phyloP scores from a whole-genome alignment of 495 filamentous ascomycete genomes.

The Zalerion maritima region DNA sequence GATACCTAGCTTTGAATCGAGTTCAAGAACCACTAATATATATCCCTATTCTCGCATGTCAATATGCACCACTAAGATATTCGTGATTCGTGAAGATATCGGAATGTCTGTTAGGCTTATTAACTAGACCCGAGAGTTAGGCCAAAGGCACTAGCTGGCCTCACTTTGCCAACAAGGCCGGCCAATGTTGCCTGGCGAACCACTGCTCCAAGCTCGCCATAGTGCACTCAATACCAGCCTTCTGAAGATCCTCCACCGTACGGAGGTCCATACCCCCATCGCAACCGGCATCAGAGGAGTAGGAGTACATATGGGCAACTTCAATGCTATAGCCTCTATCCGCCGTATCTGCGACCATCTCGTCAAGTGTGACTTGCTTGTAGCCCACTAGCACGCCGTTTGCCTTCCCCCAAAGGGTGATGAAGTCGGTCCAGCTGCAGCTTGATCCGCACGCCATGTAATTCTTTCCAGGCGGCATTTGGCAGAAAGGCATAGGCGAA shows the following conservation, averaged over 20 bases:
- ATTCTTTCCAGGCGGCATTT: conserved; percentile 25
- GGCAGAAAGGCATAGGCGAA: conserved; percentile 28
- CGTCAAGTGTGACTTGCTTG: conserved; percentile 20
- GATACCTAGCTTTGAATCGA: no score
- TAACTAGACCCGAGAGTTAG: no score
- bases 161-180: conserved; percentile 6
- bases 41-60: no score
- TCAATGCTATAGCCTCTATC: conserved; percentile 22
- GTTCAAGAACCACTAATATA: no score
- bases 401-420: conserved; percentile 17
- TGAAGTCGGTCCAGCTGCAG: conserved; percentile 21
- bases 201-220: conserved; percentile 18
- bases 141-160: no score
- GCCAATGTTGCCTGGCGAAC: conserved; percentile 14
- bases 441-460: conserved; percentile 26
- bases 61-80: no score
- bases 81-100: no score
- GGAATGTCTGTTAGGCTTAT: no score
- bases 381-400: conserved; percentile 13
- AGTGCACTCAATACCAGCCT: conserved; percentile 21
- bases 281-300: conserved; percentile 25
- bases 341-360: conserved; percentile 15
- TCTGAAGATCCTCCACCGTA: conserved; percentile 22
- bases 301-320: conserved; percentile 23
- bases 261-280: conserved; percentile 23